A percentile compares a stretch with the other conserved stretches of the same genome.
Conservation (phyloP, 176 grass and related monocot species). For the Carex parvula region DNA sequence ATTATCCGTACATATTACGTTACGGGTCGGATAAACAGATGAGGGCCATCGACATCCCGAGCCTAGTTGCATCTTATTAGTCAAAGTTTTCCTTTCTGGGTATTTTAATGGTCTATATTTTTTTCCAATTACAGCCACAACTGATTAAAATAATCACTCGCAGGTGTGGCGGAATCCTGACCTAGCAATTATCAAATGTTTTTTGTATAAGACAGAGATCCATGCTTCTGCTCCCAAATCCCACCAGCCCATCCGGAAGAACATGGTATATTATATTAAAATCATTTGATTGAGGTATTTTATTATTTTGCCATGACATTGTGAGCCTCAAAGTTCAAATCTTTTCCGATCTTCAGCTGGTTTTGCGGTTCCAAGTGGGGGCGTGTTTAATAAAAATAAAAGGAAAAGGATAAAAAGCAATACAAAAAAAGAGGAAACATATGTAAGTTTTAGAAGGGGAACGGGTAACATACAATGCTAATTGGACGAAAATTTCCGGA, state of each 20-base stretch:
- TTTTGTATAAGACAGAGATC: not conserved
- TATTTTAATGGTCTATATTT: not conserved
- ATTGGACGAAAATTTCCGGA: not conserved
- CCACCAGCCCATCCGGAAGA: not conserved
- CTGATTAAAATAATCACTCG: not conserved
- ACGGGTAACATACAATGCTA: not conserved
- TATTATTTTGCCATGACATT: not conserved
- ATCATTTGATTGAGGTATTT: not conserved
- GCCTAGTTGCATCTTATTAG: not conserved
- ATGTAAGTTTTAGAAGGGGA: too few relatives aligned
- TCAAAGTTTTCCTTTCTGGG: not conserved
- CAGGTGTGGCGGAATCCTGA: slow-evolving; percentile 1
- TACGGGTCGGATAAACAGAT: too few relatives aligned
- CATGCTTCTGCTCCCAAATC: not conserved
- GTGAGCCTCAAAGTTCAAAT: slow-evolving; percentile 2
- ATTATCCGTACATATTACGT: too few relatives aligned
- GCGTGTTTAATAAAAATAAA: not conserved
- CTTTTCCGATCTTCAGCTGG: not conserved
- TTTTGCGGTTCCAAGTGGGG: not conserved
- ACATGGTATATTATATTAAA: not conserved
- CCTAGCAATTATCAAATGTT: not conserved
- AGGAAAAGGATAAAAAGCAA: not conserved
- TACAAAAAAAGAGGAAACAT: not conserved
- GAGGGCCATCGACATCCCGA: too few relatives aligned
- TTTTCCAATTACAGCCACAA: not conserved